Evolutionary conservation across 2,329 filamentous ascomycete species (phyloP).

Genomic region (Biscogniauxia mediterranea): DNA sequence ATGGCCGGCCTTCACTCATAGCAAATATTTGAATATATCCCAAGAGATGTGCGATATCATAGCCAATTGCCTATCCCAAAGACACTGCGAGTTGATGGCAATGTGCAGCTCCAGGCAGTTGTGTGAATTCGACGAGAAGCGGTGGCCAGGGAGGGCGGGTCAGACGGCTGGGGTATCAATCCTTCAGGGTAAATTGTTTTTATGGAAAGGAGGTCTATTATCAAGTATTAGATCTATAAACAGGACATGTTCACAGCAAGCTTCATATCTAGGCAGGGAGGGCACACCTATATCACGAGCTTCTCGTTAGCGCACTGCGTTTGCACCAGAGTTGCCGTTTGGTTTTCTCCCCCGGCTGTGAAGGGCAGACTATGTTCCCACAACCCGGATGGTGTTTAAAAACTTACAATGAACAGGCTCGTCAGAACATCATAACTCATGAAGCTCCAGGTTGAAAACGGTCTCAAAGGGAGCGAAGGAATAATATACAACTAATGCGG

Average conservation of each 20-base stretch:
- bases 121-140: slow-evolving; percentile 8
- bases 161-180: slow-evolving; percentile 4
- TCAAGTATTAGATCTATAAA: slow-evolving; percentile 20
- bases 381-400: not conserved
- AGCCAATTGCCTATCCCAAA: slow-evolving; percentile 4
- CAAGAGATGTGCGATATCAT: slow-evolving; percentile 4
- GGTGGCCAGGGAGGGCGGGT: slow-evolving; percentile 2
- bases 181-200: slow-evolving; percentile 3
- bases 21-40: slow-evolving; percentile 39
- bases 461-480: slow-evolving; percentile 1
- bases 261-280: not conserved
- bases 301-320: not conserved
- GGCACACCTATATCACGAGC: not conserved
- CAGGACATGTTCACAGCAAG: slow-evolving; percentile 1
- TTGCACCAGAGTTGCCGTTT: not conserved
- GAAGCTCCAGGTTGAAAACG: slow-evolving; percentile 4
- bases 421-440: slow-evolving; percentile 17
- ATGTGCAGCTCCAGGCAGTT: slow-evolving; percentile 9
- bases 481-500: slow-evolving; percentile 13
- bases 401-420: slow-evolving; percentile 7
- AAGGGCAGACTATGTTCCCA: not conserved
- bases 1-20: slow-evolving; percentile 62
- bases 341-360: not conserved
- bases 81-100: slow-evolving; percentile 6
- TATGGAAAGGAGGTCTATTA: slow-evolving; percentile 14